Base-by-base conservation (phyloP, 163 green algal species). In the Chloromonas sp. region DNA sequence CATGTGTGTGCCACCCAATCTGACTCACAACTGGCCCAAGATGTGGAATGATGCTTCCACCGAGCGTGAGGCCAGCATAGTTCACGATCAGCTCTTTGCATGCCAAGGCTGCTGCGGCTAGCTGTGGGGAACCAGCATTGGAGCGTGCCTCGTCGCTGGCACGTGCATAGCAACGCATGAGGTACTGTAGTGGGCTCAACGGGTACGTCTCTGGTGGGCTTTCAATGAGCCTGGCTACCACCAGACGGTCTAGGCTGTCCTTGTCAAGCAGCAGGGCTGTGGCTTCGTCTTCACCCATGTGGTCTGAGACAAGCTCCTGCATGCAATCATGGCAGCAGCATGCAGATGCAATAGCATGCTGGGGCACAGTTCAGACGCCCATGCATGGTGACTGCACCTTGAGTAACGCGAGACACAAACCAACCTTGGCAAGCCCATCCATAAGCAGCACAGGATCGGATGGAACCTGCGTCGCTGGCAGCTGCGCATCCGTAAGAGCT, bases 31-130 rank as follows among this genome's bases (percentile, higher is more conserved):
- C 70, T 11, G 70, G 11, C 1, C 85, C 14, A 60, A 94, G 90
- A 89, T 97, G 91, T 1, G 94, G 94, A 81, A 98, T 96, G 84
- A 98, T 94, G n/a, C 94, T 94, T 5, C 92, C 89, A 8, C 85
- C 88, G 5, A 98, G 88, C 2, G 92, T 87, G 1, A 98, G 91
- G 0, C 89, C 89, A 1, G 87, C 83, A 83, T 98, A 96, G 5
- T 88, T 92, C 5, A 96, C 92, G 2, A 93, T 85, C 36, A 97
- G 91, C 82, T 97, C 91, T 79, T 88, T 91, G 61, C 86, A 86
- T 0, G 90, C 85, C 1, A 60, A 14, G 15, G 94, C 81, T 0
- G 82, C 71, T 0, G 89, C 86, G 60, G 91, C 62, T n/a, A 87
- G 59, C 1, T 70, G 60, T 1, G 85, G 58, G 15, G 78, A 85